These are phyloP conservation scores for Myxozyma udenii DNA, from an alignment of 805 yeast species.

Conservation along the genomic window DNA sequence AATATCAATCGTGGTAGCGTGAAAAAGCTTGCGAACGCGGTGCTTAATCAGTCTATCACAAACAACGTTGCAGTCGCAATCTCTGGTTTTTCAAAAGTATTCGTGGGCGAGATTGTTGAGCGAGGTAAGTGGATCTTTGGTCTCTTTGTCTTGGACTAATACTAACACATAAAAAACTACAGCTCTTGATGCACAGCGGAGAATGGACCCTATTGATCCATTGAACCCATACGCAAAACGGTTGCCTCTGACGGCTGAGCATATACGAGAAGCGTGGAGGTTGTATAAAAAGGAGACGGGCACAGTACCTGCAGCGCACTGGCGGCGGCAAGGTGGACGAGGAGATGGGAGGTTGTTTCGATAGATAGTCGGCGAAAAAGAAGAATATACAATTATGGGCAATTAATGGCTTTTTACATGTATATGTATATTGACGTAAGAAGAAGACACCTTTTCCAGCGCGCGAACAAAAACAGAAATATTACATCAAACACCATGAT, in stretches of 20 bases:
- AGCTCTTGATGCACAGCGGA: conserved; percentile 28
- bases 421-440: background rate
- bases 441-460: background rate
- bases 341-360: conserved; percentile 70
- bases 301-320: conserved; percentile 57
- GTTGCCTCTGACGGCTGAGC: conserved; percentile 72
- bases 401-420: too few species aligned
- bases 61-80: conserved; percentile 75
- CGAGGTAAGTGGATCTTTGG: conserved; percentile 54
- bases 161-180: background rate
- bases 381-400: background rate
- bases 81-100: conserved; percentile 83
- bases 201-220: conserved; percentile 42
- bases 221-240: conserved; percentile 33
- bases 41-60: conserved; percentile 74
- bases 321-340: conserved; percentile 71
- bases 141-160: background rate
- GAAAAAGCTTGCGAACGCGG: conserved; percentile 73
- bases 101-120: conserved; percentile 86
- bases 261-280: conserved; percentile 86
- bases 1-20: conserved; percentile 70
- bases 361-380: conserved; percentile 32
- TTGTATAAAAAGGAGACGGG: conserved; percentile 65
- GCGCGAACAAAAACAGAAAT: too few species aligned
- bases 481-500: too few species aligned